phyloP scores from a whole-genome alignment of 345 rosid species.

The Citrus cavaleriei region DNA sequence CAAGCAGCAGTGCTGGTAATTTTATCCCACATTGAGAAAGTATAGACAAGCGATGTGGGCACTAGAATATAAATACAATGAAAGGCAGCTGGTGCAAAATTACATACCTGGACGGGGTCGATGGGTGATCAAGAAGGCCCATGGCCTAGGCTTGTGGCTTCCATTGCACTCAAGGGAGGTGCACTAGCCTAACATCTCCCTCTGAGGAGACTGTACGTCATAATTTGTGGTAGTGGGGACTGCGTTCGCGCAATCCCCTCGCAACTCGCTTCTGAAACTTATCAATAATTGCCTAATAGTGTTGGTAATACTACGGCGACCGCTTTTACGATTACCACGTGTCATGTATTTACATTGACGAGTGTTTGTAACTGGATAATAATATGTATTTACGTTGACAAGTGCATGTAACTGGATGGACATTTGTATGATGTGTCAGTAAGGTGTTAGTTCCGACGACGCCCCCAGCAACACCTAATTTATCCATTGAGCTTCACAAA shows the following conservation, averaged over 20 bases:
- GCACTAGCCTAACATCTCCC: constrained; percentile 28
- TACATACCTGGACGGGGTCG: constrained; percentile 35
- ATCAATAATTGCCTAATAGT: too few relatives aligned
- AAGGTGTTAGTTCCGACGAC: too few relatives aligned
- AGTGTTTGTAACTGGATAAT: too few relatives aligned
- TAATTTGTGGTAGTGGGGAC: constrained; percentile 27
- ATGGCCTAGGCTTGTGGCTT: constrained; percentile 21
- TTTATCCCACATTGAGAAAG: not conserved
- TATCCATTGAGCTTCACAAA: too few relatives aligned
- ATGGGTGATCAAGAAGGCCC: constrained; percentile 25
- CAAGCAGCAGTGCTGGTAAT: not conserved
- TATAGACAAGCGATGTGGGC: not conserved
- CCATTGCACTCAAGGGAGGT: constrained; percentile 16
- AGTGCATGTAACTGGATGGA: too few relatives aligned
- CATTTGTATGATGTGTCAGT: too few relatives aligned
- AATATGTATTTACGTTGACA: too few relatives aligned
- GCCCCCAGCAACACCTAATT: too few relatives aligned
- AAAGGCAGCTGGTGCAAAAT: fast-evolving
- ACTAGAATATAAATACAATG: not conserved
- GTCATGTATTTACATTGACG: too few relatives aligned
- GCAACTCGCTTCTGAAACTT: not conserved
- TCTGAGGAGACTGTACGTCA: constrained; percentile 21
- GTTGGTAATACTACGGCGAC: too few relatives aligned
- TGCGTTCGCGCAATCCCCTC: constrained; percentile 25
- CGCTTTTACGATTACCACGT: too few relatives aligned